phyloP scores from a whole-genome alignment of 495 filamentous ascomycete genomes.

The Penicillium odoratum region DNA sequence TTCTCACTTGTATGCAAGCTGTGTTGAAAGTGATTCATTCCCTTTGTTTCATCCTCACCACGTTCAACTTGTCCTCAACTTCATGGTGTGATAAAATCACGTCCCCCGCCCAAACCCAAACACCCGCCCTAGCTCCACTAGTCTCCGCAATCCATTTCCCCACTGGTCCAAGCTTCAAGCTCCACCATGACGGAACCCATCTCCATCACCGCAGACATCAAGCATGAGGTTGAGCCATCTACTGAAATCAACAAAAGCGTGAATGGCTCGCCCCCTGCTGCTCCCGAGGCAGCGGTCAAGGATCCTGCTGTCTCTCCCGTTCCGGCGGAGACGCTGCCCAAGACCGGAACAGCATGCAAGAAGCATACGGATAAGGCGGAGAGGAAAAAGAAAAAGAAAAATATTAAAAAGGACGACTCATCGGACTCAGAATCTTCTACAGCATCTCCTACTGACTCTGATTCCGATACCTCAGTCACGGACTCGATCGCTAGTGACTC shows the following conservation, averaged over 20 bases:
- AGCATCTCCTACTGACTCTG: slow-evolving; percentile 2
- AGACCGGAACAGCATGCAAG: slow-evolving; percentile 34
- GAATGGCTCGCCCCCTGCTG: slow-evolving; percentile 18
- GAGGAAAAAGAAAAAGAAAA: slow-evolving; percentile 27
- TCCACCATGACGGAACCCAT: slow-evolving; percentile 16
- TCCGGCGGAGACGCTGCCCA: slow-evolving; percentile 8
- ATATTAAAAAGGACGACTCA: slow-evolving; percentile 27
- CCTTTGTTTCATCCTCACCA: not conserved
- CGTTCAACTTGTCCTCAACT: not conserved
- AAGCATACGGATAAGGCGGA: slow-evolving; percentile 36
- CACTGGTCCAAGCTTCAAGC: slow-evolving; percentile 21
- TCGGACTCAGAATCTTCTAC: slow-evolving; percentile 17
- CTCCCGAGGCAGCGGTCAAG: slow-evolving; percentile 26
- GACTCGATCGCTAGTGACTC: slow-evolving; percentile 30
- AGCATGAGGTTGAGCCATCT: slow-evolving; percentile 31
- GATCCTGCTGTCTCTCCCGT: slow-evolving; percentile 25
- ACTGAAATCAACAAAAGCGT: slow-evolving; percentile 25
- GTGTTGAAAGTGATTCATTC: no score
- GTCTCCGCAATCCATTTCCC: slow-evolving; percentile 11
- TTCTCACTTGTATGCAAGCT: not conserved
- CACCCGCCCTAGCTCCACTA: not conserved
- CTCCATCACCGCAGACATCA: slow-evolving; percentile 8
- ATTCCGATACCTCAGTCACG: slow-evolving; percentile 8
- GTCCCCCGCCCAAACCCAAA: not conserved
- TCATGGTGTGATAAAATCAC: not conserved